phyloP scores from a whole-genome alignment of 2,329 filamentous ascomycete species.

The Colletotrichum godetiae region DNA sequence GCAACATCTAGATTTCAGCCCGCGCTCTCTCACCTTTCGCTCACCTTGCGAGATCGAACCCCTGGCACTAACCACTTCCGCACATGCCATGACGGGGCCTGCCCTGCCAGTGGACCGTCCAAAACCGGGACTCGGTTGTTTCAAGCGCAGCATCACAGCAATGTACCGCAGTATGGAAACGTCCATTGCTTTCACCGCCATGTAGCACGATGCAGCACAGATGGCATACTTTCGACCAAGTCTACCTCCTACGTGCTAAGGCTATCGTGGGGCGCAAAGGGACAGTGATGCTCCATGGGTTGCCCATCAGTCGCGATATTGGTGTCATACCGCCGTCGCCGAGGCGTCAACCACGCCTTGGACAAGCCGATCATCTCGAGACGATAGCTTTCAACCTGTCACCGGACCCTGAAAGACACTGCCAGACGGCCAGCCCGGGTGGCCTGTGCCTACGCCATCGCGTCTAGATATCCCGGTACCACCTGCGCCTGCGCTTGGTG shows the following conservation, averaged over 20 bases:
- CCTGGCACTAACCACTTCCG: not conserved
- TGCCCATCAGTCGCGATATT: conserved; percentile 6
- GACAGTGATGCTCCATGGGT: conserved; percentile 5
- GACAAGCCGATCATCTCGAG: not conserved
- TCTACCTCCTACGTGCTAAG: not conserved
- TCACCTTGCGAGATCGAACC: conserved; percentile 12
- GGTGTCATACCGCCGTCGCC: conserved; percentile 27
- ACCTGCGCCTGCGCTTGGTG: conserved; percentile 23
- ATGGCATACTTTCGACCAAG: not conserved
- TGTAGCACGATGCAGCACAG: conserved; percentile 13
- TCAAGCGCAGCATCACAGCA: conserved; percentile 18
- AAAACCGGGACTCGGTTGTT: conserved; percentile 33
- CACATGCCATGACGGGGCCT: conserved; percentile 13
- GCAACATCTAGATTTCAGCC: not conserved
- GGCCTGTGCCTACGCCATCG: conserved; percentile 25
- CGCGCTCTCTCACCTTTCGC: not conserved
- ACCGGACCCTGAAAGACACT: conserved; percentile 28
- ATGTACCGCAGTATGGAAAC: conserved; percentile 22
- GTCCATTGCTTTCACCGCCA: conserved; percentile 28
- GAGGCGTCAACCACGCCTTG: not conserved
- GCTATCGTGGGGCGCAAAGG: not conserved
- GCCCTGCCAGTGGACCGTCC: conserved; percentile 24
- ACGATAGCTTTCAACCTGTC: conserved; percentile 21
- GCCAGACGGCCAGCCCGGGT: conserved; percentile 26
- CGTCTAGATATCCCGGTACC: not conserved